A percentile compares a stretch with the other conserved stretches of the same genome.
Conservation (phyloP, 2,329 filamentous ascomycete genomes). For the Alternaria hordeiaustralica region DNA sequence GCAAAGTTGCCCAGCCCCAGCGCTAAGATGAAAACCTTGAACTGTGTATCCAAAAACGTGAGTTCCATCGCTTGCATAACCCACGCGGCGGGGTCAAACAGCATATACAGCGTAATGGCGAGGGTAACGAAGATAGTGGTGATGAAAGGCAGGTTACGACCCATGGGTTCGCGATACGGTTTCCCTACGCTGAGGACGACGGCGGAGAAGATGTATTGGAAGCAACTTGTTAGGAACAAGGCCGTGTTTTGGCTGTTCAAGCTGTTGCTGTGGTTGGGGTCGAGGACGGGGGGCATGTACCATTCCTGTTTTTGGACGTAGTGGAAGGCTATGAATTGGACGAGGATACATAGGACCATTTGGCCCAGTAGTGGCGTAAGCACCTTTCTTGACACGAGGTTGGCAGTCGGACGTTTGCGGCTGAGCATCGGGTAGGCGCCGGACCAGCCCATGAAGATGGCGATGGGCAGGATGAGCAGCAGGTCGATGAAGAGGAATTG, state of each 20-base stretch:
- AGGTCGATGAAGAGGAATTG: slow-evolving; percentile 98
- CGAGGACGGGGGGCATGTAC: slow-evolving; percentile 80
- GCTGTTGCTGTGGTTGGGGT: slow-evolving; percentile 81
- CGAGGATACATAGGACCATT: slow-evolving; percentile 77
- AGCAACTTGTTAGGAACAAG: slow-evolving; percentile 88
- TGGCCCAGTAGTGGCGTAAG: slow-evolving; percentile 88
- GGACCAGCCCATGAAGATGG: slow-evolving; percentile 99
- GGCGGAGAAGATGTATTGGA: slow-evolving; percentile 91
- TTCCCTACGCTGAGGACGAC: slow-evolving; percentile 89
- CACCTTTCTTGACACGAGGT: slow-evolving; percentile 91
- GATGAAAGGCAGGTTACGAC: slow-evolving; percentile 84
- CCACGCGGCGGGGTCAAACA: slow-evolving; percentile 74
- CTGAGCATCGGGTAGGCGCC: slow-evolving; percentile 79
- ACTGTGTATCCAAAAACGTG: slow-evolving; percentile 74
- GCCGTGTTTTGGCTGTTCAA: slow-evolving; percentile 93
- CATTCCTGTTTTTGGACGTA: slow-evolving; percentile 80
- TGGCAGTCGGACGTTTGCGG: slow-evolving; percentile 86
- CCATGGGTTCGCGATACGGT: slow-evolving; percentile 83
- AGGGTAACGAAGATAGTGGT: slow-evolving; percentile 74
- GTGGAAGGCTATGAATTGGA: slow-evolving; percentile 77
- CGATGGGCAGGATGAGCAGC: slow-evolving; percentile 89
- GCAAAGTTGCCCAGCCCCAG: slow-evolving; percentile 74
- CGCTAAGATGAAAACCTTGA: slow-evolving; percentile 73
- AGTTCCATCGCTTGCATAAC: slow-evolving; percentile 82
- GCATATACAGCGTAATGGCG: slow-evolving; percentile 76